A percentile compares a stretch with the other conserved stretches of the same genome.
Conservation (phyloP, 2,329 filamentous ascomycete genomes). For the Alternaria ventricosa region DNA sequence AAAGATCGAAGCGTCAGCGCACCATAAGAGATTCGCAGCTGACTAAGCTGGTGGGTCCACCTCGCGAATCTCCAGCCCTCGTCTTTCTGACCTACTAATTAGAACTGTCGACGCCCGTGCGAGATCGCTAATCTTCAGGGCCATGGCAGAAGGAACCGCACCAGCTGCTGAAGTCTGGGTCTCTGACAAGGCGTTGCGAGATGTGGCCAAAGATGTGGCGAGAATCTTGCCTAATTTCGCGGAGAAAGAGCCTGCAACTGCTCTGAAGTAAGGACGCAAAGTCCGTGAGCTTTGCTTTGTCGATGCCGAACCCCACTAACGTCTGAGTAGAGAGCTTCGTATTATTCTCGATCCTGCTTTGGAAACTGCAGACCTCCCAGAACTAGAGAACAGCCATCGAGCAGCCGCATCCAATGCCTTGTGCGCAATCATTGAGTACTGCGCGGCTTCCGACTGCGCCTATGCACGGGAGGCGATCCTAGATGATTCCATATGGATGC, state of each 20-base stretch:
- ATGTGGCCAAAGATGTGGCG: conserved; percentile 33
- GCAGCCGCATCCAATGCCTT: conserved; percentile 57
- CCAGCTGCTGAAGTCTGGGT: conserved; percentile 20
- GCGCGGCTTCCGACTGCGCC: conserved; percentile 37
- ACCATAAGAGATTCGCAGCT: conserved; percentile 4
- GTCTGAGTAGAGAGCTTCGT: conserved; percentile 35
- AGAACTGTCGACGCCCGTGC: conserved; percentile 2
- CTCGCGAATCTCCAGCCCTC: conserved; percentile 4
- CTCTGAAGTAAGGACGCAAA: conserved; percentile 48
- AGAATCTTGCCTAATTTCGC: conserved; percentile 34
- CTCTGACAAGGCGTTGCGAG: conserved; percentile 35
- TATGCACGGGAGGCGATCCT: conserved; percentile 42
- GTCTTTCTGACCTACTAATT: neutral
- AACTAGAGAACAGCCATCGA: conserved; percentile 48
- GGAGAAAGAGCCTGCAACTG: conserved; percentile 30
- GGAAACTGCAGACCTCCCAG: conserved; percentile 41
- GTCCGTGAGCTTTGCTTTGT: conserved; percentile 41
- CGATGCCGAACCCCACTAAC: conserved; percentile 23
- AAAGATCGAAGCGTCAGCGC: neutral
- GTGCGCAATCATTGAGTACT: conserved; percentile 53
- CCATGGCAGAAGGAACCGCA: conserved; percentile 14
- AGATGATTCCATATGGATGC: conserved; percentile 47
- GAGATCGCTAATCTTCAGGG: neutral
- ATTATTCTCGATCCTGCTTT: conserved; percentile 36
- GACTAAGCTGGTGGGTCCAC: neutral